Conservation (phyloP, 331 rosid species). For the Erythrophleum ivorense region DNA sequence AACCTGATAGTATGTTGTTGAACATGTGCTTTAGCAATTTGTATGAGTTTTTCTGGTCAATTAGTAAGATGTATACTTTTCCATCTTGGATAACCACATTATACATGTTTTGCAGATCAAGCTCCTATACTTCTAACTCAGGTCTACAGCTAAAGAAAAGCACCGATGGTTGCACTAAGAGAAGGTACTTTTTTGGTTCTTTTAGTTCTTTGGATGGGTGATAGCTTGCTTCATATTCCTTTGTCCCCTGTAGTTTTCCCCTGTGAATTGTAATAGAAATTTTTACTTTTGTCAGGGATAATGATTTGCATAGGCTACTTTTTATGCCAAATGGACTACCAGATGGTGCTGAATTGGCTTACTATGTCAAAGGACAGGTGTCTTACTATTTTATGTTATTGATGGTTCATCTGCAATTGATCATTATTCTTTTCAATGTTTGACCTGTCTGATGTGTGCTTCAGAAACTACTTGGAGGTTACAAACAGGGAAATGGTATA, state of each 20-base stretch:
- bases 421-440: conserved; percentile 15
- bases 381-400: conserved; percentile 14
- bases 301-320: conserved; percentile 88
- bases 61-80: conserved; percentile 19
- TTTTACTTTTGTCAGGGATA: conserved; percentile 68
- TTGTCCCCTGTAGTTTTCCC: conserved; percentile 26
- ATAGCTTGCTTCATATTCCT: conserved; percentile 7
- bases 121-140: conserved; percentile 47
- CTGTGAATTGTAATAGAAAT: conserved; percentile 24
- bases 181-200: conserved; percentile 55
- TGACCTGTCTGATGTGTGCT: conserved; percentile 34
- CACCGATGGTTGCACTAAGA: conserved; percentile 78
- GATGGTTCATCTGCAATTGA: conserved; percentile 16
- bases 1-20: conserved; percentile 26
- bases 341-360: conserved; percentile 96
- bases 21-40: conserved; percentile 27
- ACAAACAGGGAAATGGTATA: conserved; percentile 92
- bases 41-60: conserved; percentile 26
- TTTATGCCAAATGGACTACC: conserved; percentile 98
- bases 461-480: conserved; percentile 92
- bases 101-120: conserved; percentile 56
- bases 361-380: conserved; percentile 97
- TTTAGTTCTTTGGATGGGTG: neutral
- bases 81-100: conserved; percentile 36
- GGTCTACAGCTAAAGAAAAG: conserved; percentile 58